Percentiles rank a stretch among this genome's conserved stretches.
Evolutionary conservation across 176 grass and related monocot genomes (phyloP).

Genomic region (Metroxylon sagu): DNA sequence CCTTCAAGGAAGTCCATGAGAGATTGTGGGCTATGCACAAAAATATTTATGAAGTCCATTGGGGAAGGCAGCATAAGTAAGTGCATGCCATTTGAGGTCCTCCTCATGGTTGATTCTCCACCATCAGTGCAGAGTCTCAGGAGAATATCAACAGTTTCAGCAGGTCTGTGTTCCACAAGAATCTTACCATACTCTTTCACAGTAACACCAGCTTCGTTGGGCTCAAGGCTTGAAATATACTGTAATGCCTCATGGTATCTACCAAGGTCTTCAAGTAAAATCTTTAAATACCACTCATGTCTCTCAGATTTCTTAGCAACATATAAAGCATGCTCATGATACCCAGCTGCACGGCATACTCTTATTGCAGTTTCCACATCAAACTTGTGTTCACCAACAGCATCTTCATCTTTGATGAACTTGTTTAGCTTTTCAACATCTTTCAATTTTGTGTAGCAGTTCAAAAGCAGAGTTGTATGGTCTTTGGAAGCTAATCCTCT

Average conservation of each 20-base stretch:
- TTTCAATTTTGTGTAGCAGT: constrained; percentile 89
- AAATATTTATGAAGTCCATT: constrained; percentile 96
- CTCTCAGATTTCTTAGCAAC: constrained; percentile 90
- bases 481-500: constrained; percentile 75
- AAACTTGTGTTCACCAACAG: constrained; percentile 80
- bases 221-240: constrained; percentile 87
- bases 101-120: constrained; percentile 43
- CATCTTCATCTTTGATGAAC: constrained; percentile 88
- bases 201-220: constrained; percentile 84
- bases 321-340: constrained; percentile 97
- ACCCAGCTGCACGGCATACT: constrained; percentile 87
- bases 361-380: constrained; percentile 98
- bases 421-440: constrained; percentile 82
- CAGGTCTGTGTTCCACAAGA: constrained; percentile 75
- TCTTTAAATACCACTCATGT: constrained; percentile 97
- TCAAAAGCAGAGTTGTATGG: constrained; percentile 77
- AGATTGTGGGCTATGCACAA: constrained; percentile 67
- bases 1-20: constrained; percentile 96
- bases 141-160: constrained; percentile 87
- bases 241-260: constrained; percentile 80
- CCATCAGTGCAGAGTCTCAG: constrained; percentile 60
- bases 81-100: constrained; percentile 41
- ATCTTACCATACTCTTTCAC: constrained; percentile 98
- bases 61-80: constrained; percentile 73
- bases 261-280: constrained; percentile 95